phyloP scores from a whole-genome alignment of 2,329 filamentous ascomycete species.

The Cyclaneusma minus region DNA sequence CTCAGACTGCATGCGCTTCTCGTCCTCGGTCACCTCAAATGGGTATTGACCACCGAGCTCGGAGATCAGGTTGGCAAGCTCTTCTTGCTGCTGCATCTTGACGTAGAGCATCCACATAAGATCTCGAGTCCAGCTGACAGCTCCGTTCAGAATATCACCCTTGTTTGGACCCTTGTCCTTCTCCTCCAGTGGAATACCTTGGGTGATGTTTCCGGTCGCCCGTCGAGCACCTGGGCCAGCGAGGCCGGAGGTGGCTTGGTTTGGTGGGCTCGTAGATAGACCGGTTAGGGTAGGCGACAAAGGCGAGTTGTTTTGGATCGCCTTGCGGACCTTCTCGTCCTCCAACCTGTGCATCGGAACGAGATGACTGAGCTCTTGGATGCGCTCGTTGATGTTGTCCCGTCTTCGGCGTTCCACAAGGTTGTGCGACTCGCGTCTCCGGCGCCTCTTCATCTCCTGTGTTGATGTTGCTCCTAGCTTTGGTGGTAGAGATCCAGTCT shows the following conservation, averaged over 20 bases:
- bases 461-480: conserved; percentile 63
- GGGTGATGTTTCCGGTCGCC: conserved; percentile 74
- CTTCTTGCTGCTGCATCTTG: conserved; percentile 79
- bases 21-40: conserved; percentile 77
- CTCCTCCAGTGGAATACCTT: conserved; percentile 82
- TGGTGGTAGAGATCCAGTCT: conserved; percentile 78
- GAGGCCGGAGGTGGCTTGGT: conserved; percentile 70
- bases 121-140: conserved; percentile 93
- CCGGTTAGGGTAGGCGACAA: conserved; percentile 69
- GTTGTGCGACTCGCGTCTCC: conserved; percentile 88
- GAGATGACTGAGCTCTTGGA: conserved; percentile 87
- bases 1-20: conserved; percentile 90
- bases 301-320: conserved; percentile 82
- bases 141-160: conserved; percentile 92
- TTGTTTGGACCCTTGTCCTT: conserved; percentile 99
- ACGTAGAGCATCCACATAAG: conserved; percentile 92
- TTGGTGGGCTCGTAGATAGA: conserved; percentile 50
- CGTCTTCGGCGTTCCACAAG: conserved; percentile 85
- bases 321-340: conserved; percentile 92
- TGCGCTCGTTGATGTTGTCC: conserved; percentile 97
- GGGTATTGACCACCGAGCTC: conserved; percentile 62
- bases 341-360: conserved; percentile 87
- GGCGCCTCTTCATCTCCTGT: conserved; percentile 85
- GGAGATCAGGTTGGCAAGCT: conserved; percentile 61
- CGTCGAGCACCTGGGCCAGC: conserved; percentile 73